These are phyloP conservation scores for Penicillium sp. DNA, from an alignment of 2,329 filamentous ascomycete genomes.

Conservation along the genomic window DNA sequence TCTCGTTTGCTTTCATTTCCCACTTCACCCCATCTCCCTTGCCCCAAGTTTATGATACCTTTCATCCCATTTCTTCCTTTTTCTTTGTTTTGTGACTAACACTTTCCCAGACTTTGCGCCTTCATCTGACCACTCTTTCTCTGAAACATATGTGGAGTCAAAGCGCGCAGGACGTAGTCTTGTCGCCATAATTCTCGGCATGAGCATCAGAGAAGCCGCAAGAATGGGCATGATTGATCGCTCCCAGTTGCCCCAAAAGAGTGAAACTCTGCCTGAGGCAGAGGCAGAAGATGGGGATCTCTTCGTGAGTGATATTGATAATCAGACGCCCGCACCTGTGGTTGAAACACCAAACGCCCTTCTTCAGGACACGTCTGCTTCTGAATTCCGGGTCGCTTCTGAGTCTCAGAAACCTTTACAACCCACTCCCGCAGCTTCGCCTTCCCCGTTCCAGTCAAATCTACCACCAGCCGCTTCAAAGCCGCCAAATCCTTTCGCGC, in stretches of 20 bases:
- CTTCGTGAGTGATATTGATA: conserved; percentile 40
- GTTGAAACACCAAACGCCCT: conserved; percentile 12
- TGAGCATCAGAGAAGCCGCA: conserved; percentile 52
- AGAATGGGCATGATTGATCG: conserved; percentile 50
- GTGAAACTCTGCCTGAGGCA: conserved; percentile 22
- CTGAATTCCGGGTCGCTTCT: conserved; percentile 13
- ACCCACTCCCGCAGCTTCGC: neutral
- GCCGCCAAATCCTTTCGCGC: conserved; percentile 15
- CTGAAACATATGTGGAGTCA: conserved; percentile 53
- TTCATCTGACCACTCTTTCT: conserved; percentile 53
- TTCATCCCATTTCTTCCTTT: neutral
- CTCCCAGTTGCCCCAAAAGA: conserved; percentile 31
- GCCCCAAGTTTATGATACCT: neutral
- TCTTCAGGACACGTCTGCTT: conserved; percentile 10
- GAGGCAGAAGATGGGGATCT: conserved; percentile 32
- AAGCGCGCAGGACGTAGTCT: conserved; percentile 57
- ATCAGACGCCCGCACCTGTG: conserved; percentile 26
- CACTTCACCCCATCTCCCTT: neutral
- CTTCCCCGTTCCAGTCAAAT: conserved; percentile 9
- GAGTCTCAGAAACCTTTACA: conserved; percentile 13
- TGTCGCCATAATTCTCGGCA: conserved; percentile 57
- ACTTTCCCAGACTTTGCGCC: conserved; percentile 38
- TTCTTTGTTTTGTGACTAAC: neutral
- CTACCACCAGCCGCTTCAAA: neutral
- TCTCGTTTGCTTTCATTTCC: neutral